Base-by-base conservation (phyloP, 1,139 yeast species). In the Suhomyces bribrorum region DNA sequence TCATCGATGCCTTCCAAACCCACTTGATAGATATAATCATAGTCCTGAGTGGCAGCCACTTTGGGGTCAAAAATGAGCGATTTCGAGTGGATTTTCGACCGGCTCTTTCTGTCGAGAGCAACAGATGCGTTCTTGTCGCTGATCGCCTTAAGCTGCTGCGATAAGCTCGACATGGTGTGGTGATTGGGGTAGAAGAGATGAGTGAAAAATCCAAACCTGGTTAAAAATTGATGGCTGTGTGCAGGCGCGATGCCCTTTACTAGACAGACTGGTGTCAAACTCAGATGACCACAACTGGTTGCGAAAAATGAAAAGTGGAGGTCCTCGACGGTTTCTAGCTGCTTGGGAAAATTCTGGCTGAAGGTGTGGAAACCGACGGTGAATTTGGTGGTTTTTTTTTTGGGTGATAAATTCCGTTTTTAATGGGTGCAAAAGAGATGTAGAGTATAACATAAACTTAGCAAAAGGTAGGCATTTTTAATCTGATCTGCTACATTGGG, bases 21-120 rank as follows among this genome's bases (percentile, higher is more conserved):
- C 40, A 80, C 77, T 39, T 82, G 78, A 57, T 76, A 86, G 45
- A 92, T 81, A 38, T 83, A 73, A 54, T 89, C 97, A 56, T 79
- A 89, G 60, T 94, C 98, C 66, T 94, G 98, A 26, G 90, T 77
- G 8, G 95, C 86, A 17, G 99, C 98, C 42, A 80, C 81, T 55
- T 84, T 81, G 7, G 96, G 77, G 36, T 88, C 95, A 61, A 85
- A 90, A 29, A 92, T 77, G 52, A 92, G 76, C 34, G 98, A 92
- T 31, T 87, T 82, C 17, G 95, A 81, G 57, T 92, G 98, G 47
- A 89, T 67, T 63, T 85, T 86, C 46, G 90, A 86, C 59, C 97
- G 75, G 51, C 81, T 75, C 64, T 88, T 88, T 61, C 97, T 79
- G 57, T 90, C 97, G 45, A 88, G 74, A 5, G 94, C 90, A 44